Percentiles rank a stretch among this genome's conserved stretches.
Conservation (phyloP, 768 basidiomycete species). For the Xanthoconium stramineum region DNA sequence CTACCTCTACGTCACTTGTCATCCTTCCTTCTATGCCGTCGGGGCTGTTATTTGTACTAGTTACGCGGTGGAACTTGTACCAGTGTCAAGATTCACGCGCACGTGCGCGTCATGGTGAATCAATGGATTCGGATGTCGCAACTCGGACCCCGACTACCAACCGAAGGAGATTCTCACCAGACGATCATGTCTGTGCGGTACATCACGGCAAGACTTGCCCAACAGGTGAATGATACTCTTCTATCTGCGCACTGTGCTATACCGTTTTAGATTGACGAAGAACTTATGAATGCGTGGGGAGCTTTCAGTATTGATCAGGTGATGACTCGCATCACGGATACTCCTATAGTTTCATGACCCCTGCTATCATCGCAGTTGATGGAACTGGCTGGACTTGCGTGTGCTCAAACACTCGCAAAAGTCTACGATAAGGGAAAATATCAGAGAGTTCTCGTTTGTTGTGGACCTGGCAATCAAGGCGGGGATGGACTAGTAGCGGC, state of each 20-base stretch:
- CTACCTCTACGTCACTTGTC: background rate
- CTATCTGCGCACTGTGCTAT: background rate
- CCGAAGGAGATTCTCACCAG: background rate
- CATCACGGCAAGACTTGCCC: slow-evolving; percentile 68
- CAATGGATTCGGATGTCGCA: no score
- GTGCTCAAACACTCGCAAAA: slow-evolving; percentile 83
- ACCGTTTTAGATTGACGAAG: slow-evolving; percentile 78
- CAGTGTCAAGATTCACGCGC: no score
- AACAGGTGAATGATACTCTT: slow-evolving; percentile 50
- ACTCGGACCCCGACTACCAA: background rate
- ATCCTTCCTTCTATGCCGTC: background rate
- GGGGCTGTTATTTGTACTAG: background rate
- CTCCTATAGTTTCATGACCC: background rate
- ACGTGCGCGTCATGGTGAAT: background rate
- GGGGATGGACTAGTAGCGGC: slow-evolving; percentile 98
- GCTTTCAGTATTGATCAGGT: slow-evolving; percentile 96
- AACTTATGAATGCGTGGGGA: slow-evolving; percentile 84
- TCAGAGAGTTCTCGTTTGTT: slow-evolving; percentile 85
- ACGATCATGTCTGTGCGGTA: slow-evolving; percentile 55
- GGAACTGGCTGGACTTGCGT: slow-evolving; percentile 94
- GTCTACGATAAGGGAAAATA: slow-evolving; percentile 68
- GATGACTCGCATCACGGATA: background rate
- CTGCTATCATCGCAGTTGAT: slow-evolving; percentile 59
- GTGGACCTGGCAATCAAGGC: slow-evolving; percentile 96
- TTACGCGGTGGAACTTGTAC: slow-evolving; percentile 6